Base-by-base conservation (phyloP, 202 grass and related monocot species). In the Digitaria exilis region DNA sequence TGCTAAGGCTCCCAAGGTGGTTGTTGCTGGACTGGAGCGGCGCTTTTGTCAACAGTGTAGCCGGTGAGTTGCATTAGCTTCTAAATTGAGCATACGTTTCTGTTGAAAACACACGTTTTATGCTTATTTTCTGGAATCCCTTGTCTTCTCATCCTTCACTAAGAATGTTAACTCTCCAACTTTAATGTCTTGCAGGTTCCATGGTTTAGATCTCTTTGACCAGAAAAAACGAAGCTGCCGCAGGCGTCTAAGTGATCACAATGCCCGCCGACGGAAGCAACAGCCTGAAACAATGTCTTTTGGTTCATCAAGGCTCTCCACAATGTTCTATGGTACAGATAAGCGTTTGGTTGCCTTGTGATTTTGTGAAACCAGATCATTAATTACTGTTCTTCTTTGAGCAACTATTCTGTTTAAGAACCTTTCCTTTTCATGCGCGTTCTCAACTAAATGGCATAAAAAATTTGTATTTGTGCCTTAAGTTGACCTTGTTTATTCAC, bases 151-250 rank as follows among this genome's bases (percentile, higher is more conserved):
- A n/a, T n/a, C n/a, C n/a, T n/a, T n/a, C n/a, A n/a, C n/a, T n/a
- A n/a, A n/a, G n/a, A n/a, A n/a, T n/a, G n/a, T n/a, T n/a, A n/a
- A n/a, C n/a, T 52, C 26, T 78, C 41, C 14, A 16, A 78, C 31
- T 78, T 32, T 10, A 16, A 78, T 72, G 56, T 71, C 49, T 77
- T 88, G 28, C 30, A 99, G 96, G 76, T 99, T 99, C 65, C 96
- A 99, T 84, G 84, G 58, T 72, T 92, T 99, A 81, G 54, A 79
- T 37, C 87, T 94, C 88, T 99, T 99, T 84, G 96, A 99, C 71
- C 89, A 96, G 91, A 92, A 86, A 75, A 99, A 99, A 69, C 74
- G 84, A 79, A 99, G 96, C 62, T 99, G 96, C 69, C 93, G 96
- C 45, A 88, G 93, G 41, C 91, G 96, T 41, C 89, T 99, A 15